Evolutionary conservation across 371 early-diverging fungal species (phyloP), one percentile per base, ranked within the genome.

Genomic region (Syncephalis fuscata): DNA sequence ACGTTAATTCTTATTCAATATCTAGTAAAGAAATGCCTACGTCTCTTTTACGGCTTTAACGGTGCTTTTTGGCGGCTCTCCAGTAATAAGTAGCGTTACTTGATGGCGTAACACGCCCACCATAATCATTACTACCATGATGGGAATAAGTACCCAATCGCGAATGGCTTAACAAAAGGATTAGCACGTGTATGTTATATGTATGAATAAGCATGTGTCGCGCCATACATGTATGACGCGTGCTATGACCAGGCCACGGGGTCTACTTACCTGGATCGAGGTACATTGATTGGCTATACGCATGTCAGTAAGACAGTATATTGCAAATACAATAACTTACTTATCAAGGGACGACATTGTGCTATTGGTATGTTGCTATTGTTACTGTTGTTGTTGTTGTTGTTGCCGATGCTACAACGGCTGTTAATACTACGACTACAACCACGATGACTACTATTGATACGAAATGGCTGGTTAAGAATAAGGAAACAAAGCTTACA

Each of bases 91-190:
- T 55, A 84, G 71, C 14, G 92, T 92, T 44, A 92, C 78, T 53
- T 92, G 80, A 64, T 93, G 91, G 24, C 97, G 70, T 50, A 88
- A 65, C 16, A 93, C 63, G 43, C 97, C 97, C 19, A 94, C 92
- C 48, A 96, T 70, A 15, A 96, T 77, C 97, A 96, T 96, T 55
- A 92, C 91, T 24, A 90, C 53, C 77, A 92, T 85, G 62, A 96
- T 93, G 37, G 97, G 95, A 43, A 96, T 71, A 50, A 96, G 66
- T 10, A 96, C 94, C 97, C 92, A 89, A 64, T 87, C 76, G 46
- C 89, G 73, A 51, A 88, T 87, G 44, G 84, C 88, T 81, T 50
- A 22, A 7, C 11, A 10, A 11, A 14, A 20, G 10, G 44, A 16
- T 20, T 44, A 44, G 44, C 14, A 44, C 4, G 20, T 20, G 32